phyloP scores from a whole-genome alignment of 2,329 filamentous ascomycete species.

The Fusarium beomiforme region DNA sequence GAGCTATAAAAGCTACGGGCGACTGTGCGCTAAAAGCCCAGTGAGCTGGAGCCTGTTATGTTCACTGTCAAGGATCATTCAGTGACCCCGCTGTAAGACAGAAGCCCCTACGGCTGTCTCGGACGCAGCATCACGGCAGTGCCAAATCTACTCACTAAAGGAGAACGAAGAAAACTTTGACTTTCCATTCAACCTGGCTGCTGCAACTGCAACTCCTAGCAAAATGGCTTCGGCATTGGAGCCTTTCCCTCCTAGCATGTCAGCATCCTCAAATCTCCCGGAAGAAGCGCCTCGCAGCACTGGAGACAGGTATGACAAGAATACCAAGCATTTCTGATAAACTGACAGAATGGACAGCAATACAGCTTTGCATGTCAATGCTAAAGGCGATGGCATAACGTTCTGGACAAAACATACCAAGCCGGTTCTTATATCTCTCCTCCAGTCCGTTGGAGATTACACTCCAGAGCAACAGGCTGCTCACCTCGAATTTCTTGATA shows the following conservation, averaged over 20 bases:
- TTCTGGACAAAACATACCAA: conserved; percentile 22
- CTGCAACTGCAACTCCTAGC: fast-evolving
- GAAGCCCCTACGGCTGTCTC: neutral
- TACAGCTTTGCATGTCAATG: neutral
- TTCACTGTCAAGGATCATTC: neutral
- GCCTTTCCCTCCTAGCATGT: neutral
- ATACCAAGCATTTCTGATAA: neutral
- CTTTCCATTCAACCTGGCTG: fast-evolving
- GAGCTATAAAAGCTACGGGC: neutral
- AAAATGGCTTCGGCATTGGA: neutral
- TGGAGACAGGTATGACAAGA: neutral
- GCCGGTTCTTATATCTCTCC: conserved; percentile 4
- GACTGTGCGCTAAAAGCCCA: neutral
- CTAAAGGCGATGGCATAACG: neutral
- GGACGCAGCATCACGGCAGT: neutral
- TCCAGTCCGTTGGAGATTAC: conserved; percentile 9
- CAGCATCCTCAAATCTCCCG: fast-evolving
- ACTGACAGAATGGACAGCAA: neutral
- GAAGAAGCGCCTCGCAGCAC: neutral
- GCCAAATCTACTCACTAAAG: too few relatives aligned
- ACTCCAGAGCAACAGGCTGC: conserved; percentile 13
- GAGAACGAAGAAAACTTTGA: neutral
- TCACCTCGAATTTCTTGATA: conserved; percentile 7
- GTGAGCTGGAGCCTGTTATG: neutral
- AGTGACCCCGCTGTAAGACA: neutral